Base-by-base conservation (phyloP, 257 asterid species). In the Solanum bulbocastanum region DNA sequence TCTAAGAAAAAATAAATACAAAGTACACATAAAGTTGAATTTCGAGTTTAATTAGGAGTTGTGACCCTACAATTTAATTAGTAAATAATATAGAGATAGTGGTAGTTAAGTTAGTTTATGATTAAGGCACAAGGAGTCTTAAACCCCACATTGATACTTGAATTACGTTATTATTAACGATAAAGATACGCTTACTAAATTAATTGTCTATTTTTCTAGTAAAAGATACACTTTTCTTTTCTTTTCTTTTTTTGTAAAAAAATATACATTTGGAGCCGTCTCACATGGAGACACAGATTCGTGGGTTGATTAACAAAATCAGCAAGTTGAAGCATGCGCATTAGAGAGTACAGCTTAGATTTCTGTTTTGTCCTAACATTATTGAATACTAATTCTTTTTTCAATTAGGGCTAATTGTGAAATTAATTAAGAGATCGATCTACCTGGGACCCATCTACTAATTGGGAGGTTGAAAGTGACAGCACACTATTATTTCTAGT, bases 31-130 rank as follows among this genome's bases (percentile, higher is more conserved):
- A 16, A 79, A 78, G 84, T 36, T 74, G 18, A 20, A 37, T 10
- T 3, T 35, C 46, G 56, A 15, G 25, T 44, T 66, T 11, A 65
- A 25, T 25, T 4, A 18, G 66, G 60, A 78, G 84, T 30, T 16
- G 84, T 83, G 83, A 66, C 52, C 85, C 76, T 36, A 32, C 25
- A 12, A 69, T 5, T 66, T 52, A 49, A 62, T 10, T 71, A 39
- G 13, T 44, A 1, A 15, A 65, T 75, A 16, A 60, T 60, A 49
- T 27, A 27, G 49, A 27, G 65, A 69, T 58, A 66, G 85, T 32
- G 91, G 90, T 85, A 87, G 91, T 90, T 90, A 90, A 87, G 90
- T 86, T 90, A 46, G 85, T 81, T 81, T 81, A 46, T 46, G 42
- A 25, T 79, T 79, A 79, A 25, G 39, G 58, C 85, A 79, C 32